Evolutionary conservation across 2,329 filamentous ascomycete genomes (phyloP), one percentile per base, ranked within the genome.

Genomic region (Pleochaeta shiraiana): DNA sequence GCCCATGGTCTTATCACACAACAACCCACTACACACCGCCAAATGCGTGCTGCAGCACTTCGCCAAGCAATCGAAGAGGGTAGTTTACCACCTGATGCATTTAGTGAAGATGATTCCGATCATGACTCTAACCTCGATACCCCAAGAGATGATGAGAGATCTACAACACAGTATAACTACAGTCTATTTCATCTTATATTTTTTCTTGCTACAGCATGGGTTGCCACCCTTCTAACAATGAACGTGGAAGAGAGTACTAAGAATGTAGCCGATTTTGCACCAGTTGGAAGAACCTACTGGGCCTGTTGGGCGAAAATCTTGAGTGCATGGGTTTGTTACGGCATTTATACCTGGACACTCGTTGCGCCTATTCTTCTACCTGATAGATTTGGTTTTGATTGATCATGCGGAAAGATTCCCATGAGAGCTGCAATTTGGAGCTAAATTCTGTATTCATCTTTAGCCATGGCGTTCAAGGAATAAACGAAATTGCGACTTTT

Each of bases 281-380:
- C 92, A 0, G 92, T 98, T 3, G 93, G 93, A 24, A 81, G 93
- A 66, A 97, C 92, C 4, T 95, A 97, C 75, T 95, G 90, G 82
- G 93, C 93, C 34, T 95, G 90, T 72, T 98, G 95, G 93, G 90
- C 96, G 70, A 98, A 98, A 83, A 97, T 98, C 74, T 85, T 96
- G 64, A 95, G 91, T 75, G 86, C 92, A 21, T 98, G 93, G 93
- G 85, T 93, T 64, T 98, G 93, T 77, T 96, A 98, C 75, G 84
- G 78, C 63, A 88, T 98, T 75, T 98, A 97, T 72, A 82, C 85
- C 31, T 98, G 93, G 93, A 95, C 89, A 21, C 75, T 98, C 70
- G 79, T 95, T 53, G 93, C 93, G 55, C 93, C 93, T 2, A 80
- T 95, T 43, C 75, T 95, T 55, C 74, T 95, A 71, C 91, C 92